Percentiles rank a stretch among this genome's conserved stretches.
Evolutionary conservation across 1,284 basidiomycete species (phyloP).

Genomic region (Ceratobasidium sp.): DNA sequence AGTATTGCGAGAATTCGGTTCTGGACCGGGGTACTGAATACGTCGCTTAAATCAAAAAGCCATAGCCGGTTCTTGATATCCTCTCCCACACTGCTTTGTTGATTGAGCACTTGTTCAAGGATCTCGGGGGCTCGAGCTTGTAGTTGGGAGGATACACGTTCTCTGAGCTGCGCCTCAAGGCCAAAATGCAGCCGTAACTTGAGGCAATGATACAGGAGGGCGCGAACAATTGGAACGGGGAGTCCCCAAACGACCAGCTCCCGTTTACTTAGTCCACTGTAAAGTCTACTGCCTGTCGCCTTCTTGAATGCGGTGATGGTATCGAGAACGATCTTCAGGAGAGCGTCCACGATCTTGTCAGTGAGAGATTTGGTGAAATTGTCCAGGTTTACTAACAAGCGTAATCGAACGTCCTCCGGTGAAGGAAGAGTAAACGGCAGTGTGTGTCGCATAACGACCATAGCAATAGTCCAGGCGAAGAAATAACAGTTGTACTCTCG

Average conservation of each 20-base stretch:
- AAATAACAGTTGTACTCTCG: conserved; percentile 27
- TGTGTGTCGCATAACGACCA: conserved; percentile 17
- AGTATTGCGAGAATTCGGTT: not conserved
- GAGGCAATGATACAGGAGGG: not conserved
- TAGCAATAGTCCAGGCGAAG: conserved; percentile 19
- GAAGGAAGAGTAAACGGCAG: not conserved
- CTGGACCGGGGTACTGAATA: not conserved
- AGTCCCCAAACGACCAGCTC: conserved; percentile 18
- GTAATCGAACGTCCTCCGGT: not conserved
- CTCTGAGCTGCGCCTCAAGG: not conserved
- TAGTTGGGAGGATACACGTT: not conserved
- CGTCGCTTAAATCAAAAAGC: not conserved
- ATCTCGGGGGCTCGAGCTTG: not conserved
- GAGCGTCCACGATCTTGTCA: not conserved
- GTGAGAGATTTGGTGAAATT: not conserved
- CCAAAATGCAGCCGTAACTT: not conserved
- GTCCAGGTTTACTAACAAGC: not conserved
- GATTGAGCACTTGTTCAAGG: not conserved
- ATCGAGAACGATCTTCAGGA: not conserved
- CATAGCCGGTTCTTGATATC: not conserved
- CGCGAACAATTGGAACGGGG: not conserved
- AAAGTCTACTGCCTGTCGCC: not conserved
- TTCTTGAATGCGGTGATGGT: not conserved
- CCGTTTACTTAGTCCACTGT: conserved; percentile 8
- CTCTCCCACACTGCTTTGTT: not conserved